Base-by-base conservation (phyloP, 2,329 filamentous ascomycete species). In the Diaporthe citri region DNA sequence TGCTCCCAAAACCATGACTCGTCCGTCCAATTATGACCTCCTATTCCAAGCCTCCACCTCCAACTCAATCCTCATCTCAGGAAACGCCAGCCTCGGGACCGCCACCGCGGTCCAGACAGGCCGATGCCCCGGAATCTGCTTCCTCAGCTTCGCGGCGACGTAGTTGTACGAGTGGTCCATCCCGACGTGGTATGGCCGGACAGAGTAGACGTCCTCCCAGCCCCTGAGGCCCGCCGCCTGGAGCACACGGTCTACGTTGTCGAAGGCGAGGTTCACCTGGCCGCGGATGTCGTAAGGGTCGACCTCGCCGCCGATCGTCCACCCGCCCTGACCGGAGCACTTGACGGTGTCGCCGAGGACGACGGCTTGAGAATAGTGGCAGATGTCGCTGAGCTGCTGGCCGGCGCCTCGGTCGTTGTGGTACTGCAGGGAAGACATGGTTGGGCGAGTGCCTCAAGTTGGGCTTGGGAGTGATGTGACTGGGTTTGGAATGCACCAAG, bases 11-110 rank as follows among this genome's bases (percentile, higher is more conserved):
- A 22, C 6, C 25, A 8, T 66, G 17, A 34, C 17, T n/a, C 13
- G 43, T 9, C 20, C 13, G 43, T 9, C 20, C 17, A 48, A 20
- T 25, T 46, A 31, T 36, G 41, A 1, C 25, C 22, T 66, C 28
- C 41, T 48, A 22, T 66, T 51, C 41, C 60, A 66, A 51, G 60
- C 60, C 43, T 66, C 60, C 2, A 66, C 60, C 41, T 66, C 60
- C 43, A 66, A 25, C 60, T 66, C 60, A 7, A 66, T 66, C 60
- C 20, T 66, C 60, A 66, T 66, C 28, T 66, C 60, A 4, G 60
- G 60, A 25, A 51, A 66, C 3, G 60, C 60, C 28, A 66, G 43
- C 12, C 60, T 34, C 2, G 60, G 60, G 2, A 66, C 60, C 22
- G 60, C 60, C 8, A 66, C 41, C 20, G 60, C 60, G 0, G 60